A percentile compares a stretch with the other conserved stretches of the same genome.
Evolutionary conservation across 1,139 yeast genomes (phyloP).

Genomic region (Insectozyma bohioensis): DNA sequence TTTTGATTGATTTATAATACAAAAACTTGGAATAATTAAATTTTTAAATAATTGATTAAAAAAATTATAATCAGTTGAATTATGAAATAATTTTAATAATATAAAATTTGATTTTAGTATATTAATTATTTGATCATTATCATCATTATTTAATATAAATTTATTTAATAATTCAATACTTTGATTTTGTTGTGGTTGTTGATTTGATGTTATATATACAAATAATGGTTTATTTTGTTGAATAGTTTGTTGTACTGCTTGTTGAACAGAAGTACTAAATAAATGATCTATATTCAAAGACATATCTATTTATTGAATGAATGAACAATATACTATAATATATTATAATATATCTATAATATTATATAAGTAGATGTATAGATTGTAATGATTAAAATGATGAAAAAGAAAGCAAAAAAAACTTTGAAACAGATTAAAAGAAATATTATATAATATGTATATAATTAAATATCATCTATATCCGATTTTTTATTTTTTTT

Average conservation of each 20-base stretch:
- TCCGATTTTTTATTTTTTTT: no score
- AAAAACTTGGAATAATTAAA: conserved; percentile 47
- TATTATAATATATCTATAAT: not conserved
- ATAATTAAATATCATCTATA: no score
- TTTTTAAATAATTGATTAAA: conserved; percentile 53
- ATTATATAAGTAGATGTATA: no score
- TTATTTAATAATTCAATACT: conserved; percentile 23
- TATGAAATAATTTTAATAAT: conserved; percentile 43
- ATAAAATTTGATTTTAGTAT: conserved; percentile 28
- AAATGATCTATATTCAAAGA: conserved; percentile 11
- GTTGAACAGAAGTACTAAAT: conserved; percentile 32
- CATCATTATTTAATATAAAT: no score
- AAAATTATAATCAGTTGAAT: conserved; percentile 45
- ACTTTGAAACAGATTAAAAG: no score
- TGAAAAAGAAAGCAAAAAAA: no score
- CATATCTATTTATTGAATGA: no score
- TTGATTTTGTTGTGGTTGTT: no score
- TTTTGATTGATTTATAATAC: conserved; percentile 45
- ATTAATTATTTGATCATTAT: conserved; percentile 9
- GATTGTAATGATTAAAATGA: no score
- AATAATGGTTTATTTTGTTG: conserved; percentile 37
- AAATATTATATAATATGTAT: no score
- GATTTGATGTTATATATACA: conserved; percentile 38
- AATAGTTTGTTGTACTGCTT: conserved; percentile 43
- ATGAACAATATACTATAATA: no score